phyloP scores from a whole-genome alignment of 805 yeast species.

The Teunomyces gatunensis region DNA sequence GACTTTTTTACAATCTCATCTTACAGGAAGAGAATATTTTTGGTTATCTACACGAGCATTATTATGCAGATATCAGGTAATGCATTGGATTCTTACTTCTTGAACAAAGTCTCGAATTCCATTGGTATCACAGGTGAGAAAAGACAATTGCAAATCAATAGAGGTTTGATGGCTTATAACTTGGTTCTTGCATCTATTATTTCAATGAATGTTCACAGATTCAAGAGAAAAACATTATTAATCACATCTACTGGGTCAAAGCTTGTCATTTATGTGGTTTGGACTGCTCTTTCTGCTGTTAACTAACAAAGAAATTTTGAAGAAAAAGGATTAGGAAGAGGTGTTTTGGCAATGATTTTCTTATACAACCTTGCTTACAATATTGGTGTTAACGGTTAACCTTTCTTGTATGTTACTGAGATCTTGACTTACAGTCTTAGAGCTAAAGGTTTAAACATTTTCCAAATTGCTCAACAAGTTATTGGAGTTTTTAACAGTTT shows the following conservation, averaged over 20 bases:
- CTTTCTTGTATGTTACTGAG: constrained; percentile 46
- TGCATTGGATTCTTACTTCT: constrained; percentile 50
- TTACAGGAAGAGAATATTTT: constrained; percentile 27
- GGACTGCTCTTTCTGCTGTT: constrained; percentile 45
- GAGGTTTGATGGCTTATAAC: constrained; percentile 48
- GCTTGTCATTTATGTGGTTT: constrained; percentile 36
- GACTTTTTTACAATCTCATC: constrained; percentile 22
- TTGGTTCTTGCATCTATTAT: constrained; percentile 25
- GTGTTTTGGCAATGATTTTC: constrained; percentile 52
- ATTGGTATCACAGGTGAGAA: constrained; percentile 49
- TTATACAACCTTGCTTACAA: constrained; percentile 42
- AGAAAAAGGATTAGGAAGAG: constrained; percentile 36
- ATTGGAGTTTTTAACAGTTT: constrained; percentile 22
- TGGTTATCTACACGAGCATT: constrained; percentile 29
- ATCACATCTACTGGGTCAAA: constrained; percentile 32
- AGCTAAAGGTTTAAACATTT: constrained; percentile 38
- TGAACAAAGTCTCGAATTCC: constrained; percentile 46
- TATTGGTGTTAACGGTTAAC: constrained; percentile 44
- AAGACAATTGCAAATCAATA: constrained; percentile 48
- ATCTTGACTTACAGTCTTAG: constrained; percentile 35
- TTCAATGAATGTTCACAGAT: constrained; percentile 14
- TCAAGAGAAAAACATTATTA: constrained; percentile 37
- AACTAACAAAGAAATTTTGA: constrained; percentile 34
- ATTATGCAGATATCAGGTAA: constrained; percentile 49
- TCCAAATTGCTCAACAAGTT: constrained; percentile 16